Evolutionary conservation across 257 asterid species (phyloP), one percentile per base, ranked within the genome.

Genomic region (Petunia secreta): DNA sequence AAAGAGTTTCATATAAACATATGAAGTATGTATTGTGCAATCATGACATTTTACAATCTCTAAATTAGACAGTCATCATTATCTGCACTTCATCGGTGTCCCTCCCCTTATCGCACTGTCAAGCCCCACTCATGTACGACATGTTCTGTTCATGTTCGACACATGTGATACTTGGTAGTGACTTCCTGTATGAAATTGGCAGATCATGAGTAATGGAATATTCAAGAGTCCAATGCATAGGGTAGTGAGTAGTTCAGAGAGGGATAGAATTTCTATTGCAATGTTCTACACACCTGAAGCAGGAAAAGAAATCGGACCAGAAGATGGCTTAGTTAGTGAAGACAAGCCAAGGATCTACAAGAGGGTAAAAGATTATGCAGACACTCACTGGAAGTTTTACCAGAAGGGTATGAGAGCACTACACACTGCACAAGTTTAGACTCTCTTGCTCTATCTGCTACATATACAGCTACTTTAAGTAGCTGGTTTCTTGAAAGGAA

Each of bases 121-220:
- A 64, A 2, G 73, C 38, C 14, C 14, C 50, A 38, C 50, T 4
- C 74, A 25, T 39, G 74, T 25, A 25, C 25, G 25, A 25, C 25
- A 25, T 25, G 25, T 25, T 25, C 25, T 0, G 25, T 25, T 25
- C 25, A 25, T 25, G 25, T 25, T 25, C 25, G 25, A 25, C 75
- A 6, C 53, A 6, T 66, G 75, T 66, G 7, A 3, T 66, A 38
- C 13, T 66, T 15, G 37, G 37, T 40, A 14, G 53, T 66, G 37
- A 66, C 3, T 66, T 66, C 75, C 53, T 3, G 13, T 6, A 66
- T 66, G 2, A 66, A 9, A 62, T 15, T 71, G 67, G 40, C 86
- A 88, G 92, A 85, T 87, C 44, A 88, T 90, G 89, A 88, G 85
- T 83, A 88, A 90, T 15, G 92, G 94, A 15, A 75, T 85, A 67